Conservation (phyloP, 2,329 filamentous ascomycete genomes). For the Aureobasidium sp. region DNA sequence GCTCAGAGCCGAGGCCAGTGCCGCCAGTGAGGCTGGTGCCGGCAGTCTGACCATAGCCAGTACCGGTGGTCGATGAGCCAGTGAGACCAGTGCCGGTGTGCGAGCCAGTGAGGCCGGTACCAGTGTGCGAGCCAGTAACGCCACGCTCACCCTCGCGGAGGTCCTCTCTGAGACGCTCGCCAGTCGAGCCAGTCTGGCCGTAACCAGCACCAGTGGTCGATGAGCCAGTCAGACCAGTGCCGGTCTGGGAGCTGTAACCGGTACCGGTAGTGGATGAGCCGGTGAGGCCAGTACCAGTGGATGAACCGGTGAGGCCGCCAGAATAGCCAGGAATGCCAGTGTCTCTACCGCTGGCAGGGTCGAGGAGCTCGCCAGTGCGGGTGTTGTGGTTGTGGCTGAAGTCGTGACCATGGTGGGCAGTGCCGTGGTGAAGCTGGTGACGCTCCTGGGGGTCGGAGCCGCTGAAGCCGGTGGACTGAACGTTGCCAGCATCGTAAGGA, state of each 20-base stretch:
- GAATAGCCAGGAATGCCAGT: slow-evolving; percentile 11
- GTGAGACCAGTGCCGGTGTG: too few relatives aligned
- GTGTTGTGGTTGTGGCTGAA: slow-evolving; percentile 13
- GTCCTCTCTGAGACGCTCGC: background rate
- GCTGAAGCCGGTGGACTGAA: background rate
- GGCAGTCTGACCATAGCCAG: background rate
- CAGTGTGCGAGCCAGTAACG: slow-evolving; percentile 1
- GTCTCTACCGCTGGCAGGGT: slow-evolving; percentile 10
- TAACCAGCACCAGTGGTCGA: background rate
- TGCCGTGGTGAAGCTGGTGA: slow-evolving; percentile 7
- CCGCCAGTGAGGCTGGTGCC: background rate
- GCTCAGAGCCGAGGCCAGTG: background rate
- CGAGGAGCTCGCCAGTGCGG: slow-evolving; percentile 4
- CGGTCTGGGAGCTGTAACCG: background rate
- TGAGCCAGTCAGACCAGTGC: background rate
- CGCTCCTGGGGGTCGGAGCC: slow-evolving; percentile 1
- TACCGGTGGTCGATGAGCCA: too few relatives aligned
- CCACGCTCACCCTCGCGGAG: background rate
- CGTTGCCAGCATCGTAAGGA: slow-evolving; percentile 12
- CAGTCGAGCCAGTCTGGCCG: background rate
- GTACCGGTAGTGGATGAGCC: background rate
- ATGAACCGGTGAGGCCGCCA: background rate
- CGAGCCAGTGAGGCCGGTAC: background rate
- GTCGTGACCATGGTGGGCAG: slow-evolving; percentile 7
- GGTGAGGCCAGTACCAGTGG: background rate